Evolutionary conservation across 2,329 filamentous ascomycete genomes (phyloP).

Genomic region (Chrysoporthe deuterocubensis): DNA sequence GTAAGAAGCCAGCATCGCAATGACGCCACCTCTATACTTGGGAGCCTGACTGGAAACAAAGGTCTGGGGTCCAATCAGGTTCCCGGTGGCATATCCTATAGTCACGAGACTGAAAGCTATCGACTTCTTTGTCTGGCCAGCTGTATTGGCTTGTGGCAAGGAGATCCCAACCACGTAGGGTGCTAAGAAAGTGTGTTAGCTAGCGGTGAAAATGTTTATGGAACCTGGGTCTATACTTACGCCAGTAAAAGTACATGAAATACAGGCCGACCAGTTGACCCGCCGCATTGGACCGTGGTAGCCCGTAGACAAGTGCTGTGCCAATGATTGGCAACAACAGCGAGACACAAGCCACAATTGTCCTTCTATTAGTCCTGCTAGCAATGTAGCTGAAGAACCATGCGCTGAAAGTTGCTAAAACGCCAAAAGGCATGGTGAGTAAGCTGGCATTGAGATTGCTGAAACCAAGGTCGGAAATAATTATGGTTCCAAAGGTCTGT

Average conservation of each 20-base stretch:
- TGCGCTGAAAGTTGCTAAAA: constrained; percentile 24
- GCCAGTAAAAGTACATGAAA: constrained; percentile 29
- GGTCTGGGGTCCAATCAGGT: constrained; percentile 47
- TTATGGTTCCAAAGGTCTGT: constrained; percentile 29
- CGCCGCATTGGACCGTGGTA: constrained; percentile 22
- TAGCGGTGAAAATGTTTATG: neutral
- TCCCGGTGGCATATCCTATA: constrained; percentile 46
- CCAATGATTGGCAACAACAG: constrained; percentile 23
- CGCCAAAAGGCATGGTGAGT: constrained; percentile 26
- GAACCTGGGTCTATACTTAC: neutral
- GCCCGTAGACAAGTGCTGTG: constrained; percentile 22
- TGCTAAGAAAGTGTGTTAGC: constrained; percentile 27
- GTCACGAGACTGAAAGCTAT: constrained; percentile 43
- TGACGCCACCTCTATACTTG: constrained; percentile 42
- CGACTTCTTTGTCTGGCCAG: constrained; percentile 44
- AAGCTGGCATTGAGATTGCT: constrained; percentile 24
- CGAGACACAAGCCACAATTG: constrained; percentile 18
- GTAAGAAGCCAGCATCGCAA: constrained; percentile 42
- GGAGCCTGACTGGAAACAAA: constrained; percentile 45
- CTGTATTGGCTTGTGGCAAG: constrained; percentile 36
- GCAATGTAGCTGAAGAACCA: constrained; percentile 27
- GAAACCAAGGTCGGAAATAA: constrained; percentile 24
- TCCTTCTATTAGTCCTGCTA: constrained; percentile 18
- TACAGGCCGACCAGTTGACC: constrained; percentile 25
- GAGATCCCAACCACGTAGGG: constrained; percentile 36